phyloP scores from a whole-genome alignment of 2,329 filamentous ascomycete species.

The Parascedosporium putredinis region DNA sequence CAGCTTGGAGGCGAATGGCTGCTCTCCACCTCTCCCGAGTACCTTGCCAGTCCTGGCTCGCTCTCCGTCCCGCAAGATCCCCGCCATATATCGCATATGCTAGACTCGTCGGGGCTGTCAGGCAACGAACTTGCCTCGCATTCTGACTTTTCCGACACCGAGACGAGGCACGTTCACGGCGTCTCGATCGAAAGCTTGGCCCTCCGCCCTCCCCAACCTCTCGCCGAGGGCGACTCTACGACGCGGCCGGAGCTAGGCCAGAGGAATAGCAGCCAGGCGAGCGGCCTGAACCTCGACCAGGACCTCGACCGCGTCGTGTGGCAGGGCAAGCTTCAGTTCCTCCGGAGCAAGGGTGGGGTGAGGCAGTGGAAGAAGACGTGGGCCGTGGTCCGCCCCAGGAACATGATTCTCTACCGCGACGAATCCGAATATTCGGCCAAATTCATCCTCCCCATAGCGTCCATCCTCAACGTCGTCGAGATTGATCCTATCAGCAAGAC shows the following conservation, averaged over 20 bases:
- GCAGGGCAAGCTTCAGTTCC: constrained; percentile 79
- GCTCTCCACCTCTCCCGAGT: constrained; percentile 53
- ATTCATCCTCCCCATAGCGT: constrained; percentile 67
- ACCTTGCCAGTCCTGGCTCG: constrained; percentile 27
- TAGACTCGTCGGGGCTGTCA: constrained; percentile 54
- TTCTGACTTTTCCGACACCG: constrained; percentile 76
- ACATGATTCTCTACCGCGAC: constrained; percentile 85
- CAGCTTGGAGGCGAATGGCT: constrained; percentile 28
- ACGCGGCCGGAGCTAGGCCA: constrained; percentile 25
- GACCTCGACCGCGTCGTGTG: constrained; percentile 86
- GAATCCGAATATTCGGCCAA: constrained; percentile 81
- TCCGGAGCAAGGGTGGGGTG: constrained; percentile 73
- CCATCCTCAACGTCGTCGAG: constrained; percentile 82
- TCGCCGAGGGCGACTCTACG: constrained; percentile 2
- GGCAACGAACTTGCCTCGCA: constrained; percentile 64
- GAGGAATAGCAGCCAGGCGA: constrained; percentile 54
- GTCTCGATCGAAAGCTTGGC: neutral
- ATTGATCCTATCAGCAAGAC: constrained; percentile 78
- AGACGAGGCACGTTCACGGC: constrained; percentile 18
- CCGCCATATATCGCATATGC: constrained; percentile 49
- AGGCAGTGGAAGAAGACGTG: constrained; percentile 92
- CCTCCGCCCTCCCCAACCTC: neutral
- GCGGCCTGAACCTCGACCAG: constrained; percentile 43
- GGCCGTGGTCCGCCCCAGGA: constrained; percentile 79
- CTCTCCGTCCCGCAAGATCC: constrained; percentile 21